Percentiles rank a stretch among this genome's conserved stretches.
Conservation (phyloP, 1,284 basidiomycete species). For the Meripilus lineatus region DNA sequence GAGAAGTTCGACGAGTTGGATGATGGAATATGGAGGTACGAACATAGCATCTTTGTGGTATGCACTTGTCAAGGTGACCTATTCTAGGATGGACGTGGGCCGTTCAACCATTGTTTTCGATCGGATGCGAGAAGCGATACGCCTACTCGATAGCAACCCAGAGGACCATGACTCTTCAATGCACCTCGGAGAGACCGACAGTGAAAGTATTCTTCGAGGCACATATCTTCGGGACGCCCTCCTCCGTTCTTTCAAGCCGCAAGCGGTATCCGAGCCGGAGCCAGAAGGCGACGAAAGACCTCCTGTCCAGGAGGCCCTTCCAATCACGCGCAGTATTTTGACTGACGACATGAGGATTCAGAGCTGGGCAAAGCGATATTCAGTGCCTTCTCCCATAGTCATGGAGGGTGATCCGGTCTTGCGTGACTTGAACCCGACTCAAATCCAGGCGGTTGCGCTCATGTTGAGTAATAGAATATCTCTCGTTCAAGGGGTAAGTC, state of each 20-base stretch:
- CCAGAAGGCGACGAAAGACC: no score
- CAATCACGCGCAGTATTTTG: no score
- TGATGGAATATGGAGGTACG: constrained; percentile 53
- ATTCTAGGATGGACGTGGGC: constrained; percentile 61
- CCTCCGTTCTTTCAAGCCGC: constrained; percentile 47
- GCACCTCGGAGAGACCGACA: constrained; percentile 25
- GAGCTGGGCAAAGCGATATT: constrained; percentile 72
- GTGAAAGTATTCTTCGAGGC: constrained; percentile 55
- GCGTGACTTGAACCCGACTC: constrained; percentile 66
- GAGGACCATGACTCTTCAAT: constrained; percentile 31
- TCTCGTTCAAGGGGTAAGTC: constrained; percentile 82
- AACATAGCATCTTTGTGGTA: constrained; percentile 2
- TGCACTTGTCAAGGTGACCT: background rate
- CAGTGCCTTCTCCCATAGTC: constrained; percentile 52
- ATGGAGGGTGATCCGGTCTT: constrained; percentile 81
- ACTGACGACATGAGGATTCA: constrained; percentile 66
- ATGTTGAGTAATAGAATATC: constrained; percentile 81
- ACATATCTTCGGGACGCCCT: constrained; percentile 69
- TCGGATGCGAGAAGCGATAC: constrained; percentile 68
- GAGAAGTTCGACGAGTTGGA: constrained; percentile 42
- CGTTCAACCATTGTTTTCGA: constrained; percentile 62
- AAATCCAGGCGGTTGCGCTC: constrained; percentile 79
- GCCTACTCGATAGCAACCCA: constrained; percentile 55
- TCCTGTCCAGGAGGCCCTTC: no score
- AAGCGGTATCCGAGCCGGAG: no score